Percentiles rank a stretch among this genome's conserved stretches.
These are phyloP conservation scores for Zymoseptoria passerinii DNA, from an alignment of 2,329 filamentous ascomycete genomes.

Conservation along the genomic window DNA sequence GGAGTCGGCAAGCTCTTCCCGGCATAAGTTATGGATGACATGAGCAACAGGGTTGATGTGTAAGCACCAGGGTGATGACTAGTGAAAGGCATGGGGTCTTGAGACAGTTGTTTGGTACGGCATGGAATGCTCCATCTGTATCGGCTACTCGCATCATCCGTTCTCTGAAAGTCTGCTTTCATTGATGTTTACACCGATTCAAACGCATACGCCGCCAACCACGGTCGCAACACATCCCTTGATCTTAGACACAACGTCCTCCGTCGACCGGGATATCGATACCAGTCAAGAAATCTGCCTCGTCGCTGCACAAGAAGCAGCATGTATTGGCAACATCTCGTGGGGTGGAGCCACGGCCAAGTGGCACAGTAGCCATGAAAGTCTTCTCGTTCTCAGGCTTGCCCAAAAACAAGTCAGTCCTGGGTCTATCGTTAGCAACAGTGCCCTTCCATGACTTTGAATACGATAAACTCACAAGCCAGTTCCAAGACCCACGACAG, in stretches of 20 bases:
- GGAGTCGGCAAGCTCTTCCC: not conserved
- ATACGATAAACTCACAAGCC: slow-evolving; percentile 23
- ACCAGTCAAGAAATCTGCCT: slow-evolving; percentile 63
- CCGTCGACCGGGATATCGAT: slow-evolving; percentile 61
- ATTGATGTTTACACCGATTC: too few species aligned
- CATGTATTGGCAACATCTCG: slow-evolving; percentile 63
- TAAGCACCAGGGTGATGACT: not conserved
- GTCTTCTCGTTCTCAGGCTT: slow-evolving; percentile 53
- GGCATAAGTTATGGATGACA: not conserved
- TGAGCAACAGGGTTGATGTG: not conserved
- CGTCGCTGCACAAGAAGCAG: slow-evolving; percentile 62
- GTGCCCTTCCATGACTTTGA: slow-evolving; percentile 37
- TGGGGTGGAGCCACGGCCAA: slow-evolving; percentile 49
- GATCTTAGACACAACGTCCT: slow-evolving; percentile 36
- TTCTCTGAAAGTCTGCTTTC: too few species aligned
- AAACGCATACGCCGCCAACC: too few species aligned
- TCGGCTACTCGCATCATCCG: too few species aligned
- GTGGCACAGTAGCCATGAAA: slow-evolving; percentile 47
- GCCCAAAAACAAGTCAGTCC: slow-evolving; percentile 43
- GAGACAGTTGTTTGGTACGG: too few species aligned
- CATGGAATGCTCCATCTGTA: too few species aligned
- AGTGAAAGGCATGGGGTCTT: too few species aligned
- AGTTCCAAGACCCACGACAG: slow-evolving; percentile 27
- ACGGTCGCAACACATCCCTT: not conserved
- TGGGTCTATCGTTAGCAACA: slow-evolving; percentile 5